A percentile compares a stretch with the other conserved stretches of the same genome.
phyloP scores from a whole-genome alignment of 495 filamentous ascomycete genomes.

The Trichoderma erinaceum region DNA sequence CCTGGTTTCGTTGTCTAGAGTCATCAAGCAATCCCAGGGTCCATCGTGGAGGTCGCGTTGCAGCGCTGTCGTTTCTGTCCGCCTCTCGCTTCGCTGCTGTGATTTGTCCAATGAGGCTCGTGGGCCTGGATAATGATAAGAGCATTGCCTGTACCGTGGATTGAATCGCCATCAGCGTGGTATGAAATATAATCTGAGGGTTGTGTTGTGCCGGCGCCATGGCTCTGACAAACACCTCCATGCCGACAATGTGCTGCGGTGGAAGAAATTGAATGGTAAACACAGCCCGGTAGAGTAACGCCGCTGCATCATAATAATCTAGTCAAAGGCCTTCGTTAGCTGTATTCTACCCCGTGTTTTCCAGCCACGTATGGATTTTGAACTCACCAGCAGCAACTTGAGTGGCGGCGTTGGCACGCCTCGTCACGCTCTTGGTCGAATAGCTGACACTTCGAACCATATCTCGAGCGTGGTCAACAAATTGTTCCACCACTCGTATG shows the following conservation, averaged over 20 bases:
- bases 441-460: slow-evolving; percentile 77
- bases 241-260: slow-evolving; percentile 56
- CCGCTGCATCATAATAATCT: slow-evolving; percentile 66
- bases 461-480: slow-evolving; percentile 81
- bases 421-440: slow-evolving; percentile 71
- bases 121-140: slow-evolving; percentile 72
- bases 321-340: slow-evolving; percentile 17
- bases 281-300: slow-evolving; percentile 51
- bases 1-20: slow-evolving; percentile 69
- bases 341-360: neutral
- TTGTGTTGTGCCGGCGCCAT: slow-evolving; percentile 65
- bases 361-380: slow-evolving; percentile 24
- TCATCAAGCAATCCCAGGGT: slow-evolving; percentile 83
- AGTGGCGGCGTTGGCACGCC: slow-evolving; percentile 57
- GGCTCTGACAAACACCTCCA: slow-evolving; percentile 62
- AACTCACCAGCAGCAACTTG: slow-evolving; percentile 49
- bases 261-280: slow-evolving; percentile 64
- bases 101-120: slow-evolving; percentile 68
- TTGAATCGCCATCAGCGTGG: slow-evolving; percentile 65
- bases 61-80: slow-evolving; percentile 65
- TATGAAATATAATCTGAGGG: slow-evolving; percentile 67
- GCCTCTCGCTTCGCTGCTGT: slow-evolving; percentile 57
- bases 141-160: slow-evolving; percentile 77
- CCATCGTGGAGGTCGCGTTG: slow-evolving; percentile 69
- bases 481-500: slow-evolving; percentile 86